Base-by-base conservation (phyloP, 169 alveolate genomes). In the Plasmodium billcollinsi region DNA sequence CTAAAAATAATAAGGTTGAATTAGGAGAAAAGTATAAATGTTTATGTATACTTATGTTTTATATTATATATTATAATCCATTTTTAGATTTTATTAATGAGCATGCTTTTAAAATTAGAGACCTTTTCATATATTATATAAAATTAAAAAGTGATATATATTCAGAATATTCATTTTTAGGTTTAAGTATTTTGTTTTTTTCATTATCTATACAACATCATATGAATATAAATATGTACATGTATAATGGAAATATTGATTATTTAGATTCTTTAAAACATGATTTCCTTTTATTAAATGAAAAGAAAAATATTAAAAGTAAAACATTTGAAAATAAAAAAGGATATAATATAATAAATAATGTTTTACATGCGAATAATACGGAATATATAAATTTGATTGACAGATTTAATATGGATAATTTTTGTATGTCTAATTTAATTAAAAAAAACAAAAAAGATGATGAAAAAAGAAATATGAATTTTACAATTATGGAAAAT, bases 101-200 rank as follows among this genome's bases (percentile, higher is more conserved):
- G 18, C 69, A 80, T 72, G 67, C 15, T 7, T 9, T 14, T 24
- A 12, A 20, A 3, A 58, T 80, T 45, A 18, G 66, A 47, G 63
- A 80, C 9, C 58, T 69, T 33, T 43, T 80, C 43, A 80, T 80
- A 7, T 26, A 33, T 18, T 1, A 54, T 39, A 69, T 80, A 20
- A 80, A 80, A 80, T 52, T 43, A 43, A 59, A 49, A 73, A 80
- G 59, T 47, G 83, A 52, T 58, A 43, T 80, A 69, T 80, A 69
- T 80, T 80, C 90, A 29, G 83, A 80, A 61, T 80, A 80, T 72
- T 15, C 85, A 11, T 80, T 69, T 56, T 58, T 61, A 21, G 90
- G 73, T 8, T 69, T 80, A 66, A 80, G 90, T 63, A n/a, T 20
- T 69, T 69, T 80, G 73, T 80, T 80, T 12, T 80, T 80, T 50